Conservation (phyloP, 768 basidiomycete species). For the Pleurotus djamor region DNA sequence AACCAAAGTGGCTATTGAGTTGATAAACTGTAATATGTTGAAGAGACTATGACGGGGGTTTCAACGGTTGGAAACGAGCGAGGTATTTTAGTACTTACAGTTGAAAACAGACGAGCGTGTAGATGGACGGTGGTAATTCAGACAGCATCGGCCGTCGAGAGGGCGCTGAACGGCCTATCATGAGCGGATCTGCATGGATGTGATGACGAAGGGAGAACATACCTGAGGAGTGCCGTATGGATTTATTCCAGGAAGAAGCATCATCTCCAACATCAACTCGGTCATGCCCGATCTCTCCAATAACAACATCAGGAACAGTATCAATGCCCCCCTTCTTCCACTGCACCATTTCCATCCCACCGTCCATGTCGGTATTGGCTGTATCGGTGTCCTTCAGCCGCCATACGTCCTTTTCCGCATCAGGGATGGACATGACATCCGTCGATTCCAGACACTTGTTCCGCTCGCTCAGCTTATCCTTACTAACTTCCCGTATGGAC, state of each 20-base stretch:
- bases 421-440: neutral
- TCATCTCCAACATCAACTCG: neutral
- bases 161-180: conserved; percentile 13
- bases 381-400: neutral
- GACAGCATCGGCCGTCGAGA: conserved; percentile 22
- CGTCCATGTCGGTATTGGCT: conserved; percentile 8
- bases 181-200: conserved; percentile 2
- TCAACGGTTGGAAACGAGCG: neutral
- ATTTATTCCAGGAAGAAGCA: conserved; percentile 5
- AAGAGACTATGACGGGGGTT: conserved; percentile 23
- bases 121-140: conserved; percentile 40
- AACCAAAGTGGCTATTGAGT: conserved; percentile 47
- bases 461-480: neutral
- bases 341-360: conserved; percentile 8
- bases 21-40: conserved; percentile 43
- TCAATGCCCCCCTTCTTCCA: conserved; percentile 1
- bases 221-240: conserved; percentile 9
- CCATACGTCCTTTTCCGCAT: conserved; percentile 6
- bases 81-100: conserved; percentile 29
- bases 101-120: conserved; percentile 56
- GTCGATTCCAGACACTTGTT: neutral
- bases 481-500: neutral
- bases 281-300: neutral
- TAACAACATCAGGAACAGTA: neutral
- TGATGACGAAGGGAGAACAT: neutral